Evolutionary conservation across 1,284 basidiomycete species (phyloP).

Genomic region (Macrocystidia cucumis): DNA sequence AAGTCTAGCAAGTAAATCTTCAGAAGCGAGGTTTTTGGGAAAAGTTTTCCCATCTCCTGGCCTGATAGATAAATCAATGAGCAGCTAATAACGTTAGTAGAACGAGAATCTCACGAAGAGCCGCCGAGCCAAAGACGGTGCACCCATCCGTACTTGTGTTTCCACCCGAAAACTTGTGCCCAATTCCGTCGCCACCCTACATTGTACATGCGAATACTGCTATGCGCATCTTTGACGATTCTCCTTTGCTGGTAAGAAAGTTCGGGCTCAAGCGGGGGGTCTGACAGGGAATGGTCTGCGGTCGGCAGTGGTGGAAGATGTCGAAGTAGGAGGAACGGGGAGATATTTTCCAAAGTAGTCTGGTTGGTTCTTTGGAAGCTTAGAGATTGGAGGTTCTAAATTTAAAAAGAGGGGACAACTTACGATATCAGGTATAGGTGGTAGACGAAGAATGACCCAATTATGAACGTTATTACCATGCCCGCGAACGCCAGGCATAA

Average conservation of each 20-base stretch:
- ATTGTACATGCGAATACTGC: constrained; percentile 65
- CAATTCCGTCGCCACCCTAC: constrained; percentile 72
- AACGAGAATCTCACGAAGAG: constrained; percentile 38
- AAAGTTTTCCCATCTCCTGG: constrained; percentile 60
- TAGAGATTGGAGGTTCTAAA: constrained; percentile 1
- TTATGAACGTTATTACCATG: constrained; percentile 53
- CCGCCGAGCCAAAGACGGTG: constrained; percentile 52
- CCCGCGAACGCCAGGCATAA: constrained; percentile 60
- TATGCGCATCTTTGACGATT: constrained; percentile 61
- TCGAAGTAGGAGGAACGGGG: constrained; percentile 68
- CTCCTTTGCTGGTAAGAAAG: constrained; percentile 63
- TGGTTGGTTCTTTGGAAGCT: constrained; percentile 62
- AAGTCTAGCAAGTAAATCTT: constrained; percentile 53
- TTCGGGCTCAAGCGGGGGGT: constrained; percentile 71
- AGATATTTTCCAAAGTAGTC: constrained; percentile 77
- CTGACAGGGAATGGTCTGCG: constrained; percentile 42
- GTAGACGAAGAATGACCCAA: constrained; percentile 74
- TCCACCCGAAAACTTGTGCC: constrained; percentile 58
- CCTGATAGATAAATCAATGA: constrained; percentile 24
- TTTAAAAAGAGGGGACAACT: constrained; percentile 21
- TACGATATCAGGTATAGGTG: constrained; percentile 78
- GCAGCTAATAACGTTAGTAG: background rate
- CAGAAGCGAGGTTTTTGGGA: constrained; percentile 56
- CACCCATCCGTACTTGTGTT: constrained; percentile 39
- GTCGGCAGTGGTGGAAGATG: constrained; percentile 54